phyloP scores from a whole-genome alignment of 768 basidiomycete species.

The Cytidiella melzeri region DNA sequence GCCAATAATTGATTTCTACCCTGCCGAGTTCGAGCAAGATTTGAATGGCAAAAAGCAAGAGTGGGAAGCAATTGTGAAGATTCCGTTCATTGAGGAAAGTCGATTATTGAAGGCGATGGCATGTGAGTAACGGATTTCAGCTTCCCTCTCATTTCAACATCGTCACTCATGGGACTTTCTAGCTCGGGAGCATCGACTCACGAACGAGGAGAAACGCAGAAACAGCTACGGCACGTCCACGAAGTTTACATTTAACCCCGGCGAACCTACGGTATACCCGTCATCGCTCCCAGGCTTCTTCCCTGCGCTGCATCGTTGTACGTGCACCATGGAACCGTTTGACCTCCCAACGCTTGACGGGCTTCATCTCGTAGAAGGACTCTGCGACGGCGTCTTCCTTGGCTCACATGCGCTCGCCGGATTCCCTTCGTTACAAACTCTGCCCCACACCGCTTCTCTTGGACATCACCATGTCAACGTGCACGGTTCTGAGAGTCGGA shows the following conservation, averaged over 20 bases:
- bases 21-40: constrained; percentile 84
- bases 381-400: constrained; percentile 83
- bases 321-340: constrained; percentile 76
- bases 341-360: constrained; percentile 85
- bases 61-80: constrained; percentile 99
- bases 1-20: constrained; percentile 93
- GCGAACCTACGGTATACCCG: constrained; percentile 65
- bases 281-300: constrained; percentile 95
- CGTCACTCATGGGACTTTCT: not conserved
- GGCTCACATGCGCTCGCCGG: constrained; percentile 87
- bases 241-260: constrained; percentile 65
- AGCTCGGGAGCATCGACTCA: constrained; percentile 79
- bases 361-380: constrained; percentile 77
- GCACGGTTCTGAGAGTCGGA: constrained; percentile 83
- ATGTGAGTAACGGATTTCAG: constrained; percentile 37
- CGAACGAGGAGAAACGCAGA: constrained; percentile 64
- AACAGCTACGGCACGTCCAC: constrained; percentile 80
- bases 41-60: constrained; percentile 97
- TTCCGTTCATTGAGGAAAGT: constrained; percentile 89
- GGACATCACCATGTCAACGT: constrained; percentile 90
- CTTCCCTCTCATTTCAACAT: not conserved
- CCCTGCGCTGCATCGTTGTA: constrained; percentile 77
- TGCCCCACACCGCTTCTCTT: constrained; percentile 70
- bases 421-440: constrained; percentile 91
- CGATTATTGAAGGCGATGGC: constrained; percentile 80